phyloP scores from a whole-genome alignment of 768 basidiomycete genomes.

The Psilocybe subaeruginosa region DNA sequence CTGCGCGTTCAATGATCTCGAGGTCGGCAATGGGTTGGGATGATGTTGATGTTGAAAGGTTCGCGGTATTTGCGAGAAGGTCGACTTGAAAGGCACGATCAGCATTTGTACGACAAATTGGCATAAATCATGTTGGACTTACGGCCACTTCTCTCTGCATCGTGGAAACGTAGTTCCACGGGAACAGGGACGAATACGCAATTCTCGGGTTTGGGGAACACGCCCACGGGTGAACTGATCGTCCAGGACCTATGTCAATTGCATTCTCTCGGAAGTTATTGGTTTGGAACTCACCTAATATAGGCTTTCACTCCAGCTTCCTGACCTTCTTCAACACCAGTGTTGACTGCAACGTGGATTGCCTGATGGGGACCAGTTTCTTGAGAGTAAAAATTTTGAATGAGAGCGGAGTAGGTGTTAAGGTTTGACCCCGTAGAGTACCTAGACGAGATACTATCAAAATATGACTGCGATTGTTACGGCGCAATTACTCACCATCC shows the following conservation, averaged over 20 bases:
- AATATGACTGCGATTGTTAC: neutral
- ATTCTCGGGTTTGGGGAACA: conserved; percentile 90
- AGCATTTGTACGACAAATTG: neutral
- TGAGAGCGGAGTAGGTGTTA: conserved; percentile 94
- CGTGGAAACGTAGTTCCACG: conserved; percentile 81
- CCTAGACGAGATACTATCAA: conserved; percentile 45
- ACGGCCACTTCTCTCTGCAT: conserved; percentile 87
- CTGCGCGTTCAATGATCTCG: conserved; percentile 73
- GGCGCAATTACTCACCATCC: conserved; percentile 73
- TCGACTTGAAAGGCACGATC: conserved; percentile 59
- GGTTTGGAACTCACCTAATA: conserved; percentile 60
- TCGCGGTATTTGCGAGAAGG: conserved; percentile 58
- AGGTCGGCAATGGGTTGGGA: conserved; percentile 69
- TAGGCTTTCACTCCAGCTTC: conserved; percentile 84
- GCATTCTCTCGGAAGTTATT: conserved; percentile 10
- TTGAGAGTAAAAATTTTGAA: conserved; percentile 97
- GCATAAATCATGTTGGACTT: conserved; percentile 33
- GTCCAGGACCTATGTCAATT: conserved; percentile 15
- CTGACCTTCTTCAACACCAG: conserved; percentile 66
- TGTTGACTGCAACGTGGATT: conserved; percentile 90
- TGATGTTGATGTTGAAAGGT: conserved; percentile 47
- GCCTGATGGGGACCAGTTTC: conserved; percentile 89
- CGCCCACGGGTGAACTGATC: conserved; percentile 82
- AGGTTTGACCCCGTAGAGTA: conserved; percentile 91
- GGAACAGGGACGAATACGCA: conserved; percentile 93